A percentile compares a stretch with the other conserved stretches of the same genome.
Conservation (phyloP, 345 rosid genomes). For the Arabis hirsuta region DNA sequence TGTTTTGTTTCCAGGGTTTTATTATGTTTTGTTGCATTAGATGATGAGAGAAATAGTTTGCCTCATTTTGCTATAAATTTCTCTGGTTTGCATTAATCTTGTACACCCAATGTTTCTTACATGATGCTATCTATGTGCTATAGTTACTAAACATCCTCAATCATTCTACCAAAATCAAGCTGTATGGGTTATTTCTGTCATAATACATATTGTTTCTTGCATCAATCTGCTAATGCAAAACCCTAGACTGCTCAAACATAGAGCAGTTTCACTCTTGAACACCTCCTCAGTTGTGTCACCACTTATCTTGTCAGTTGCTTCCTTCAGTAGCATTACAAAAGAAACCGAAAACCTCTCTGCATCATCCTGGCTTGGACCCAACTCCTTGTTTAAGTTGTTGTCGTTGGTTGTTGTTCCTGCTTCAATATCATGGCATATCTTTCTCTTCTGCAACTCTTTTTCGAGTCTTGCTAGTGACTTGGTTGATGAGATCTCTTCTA, state of each 20-base stretch:
- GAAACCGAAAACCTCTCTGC: slow-evolving; percentile 42
- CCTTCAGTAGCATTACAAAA: slow-evolving; percentile 48
- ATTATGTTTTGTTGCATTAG: background rate
- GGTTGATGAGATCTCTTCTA: slow-evolving; percentile 43
- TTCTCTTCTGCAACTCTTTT: slow-evolving; percentile 46
- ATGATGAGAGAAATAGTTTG: background rate
- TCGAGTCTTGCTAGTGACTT: slow-evolving; percentile 46
- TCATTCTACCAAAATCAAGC: slow-evolving; percentile 45
- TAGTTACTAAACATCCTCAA: background rate
- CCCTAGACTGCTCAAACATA: slow-evolving; percentile 52
- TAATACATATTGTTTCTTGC: slow-evolving; percentile 54
- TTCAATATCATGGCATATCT: slow-evolving; percentile 53
- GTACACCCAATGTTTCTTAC: slow-evolving; percentile 25
- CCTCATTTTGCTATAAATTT: slow-evolving; percentile 10
- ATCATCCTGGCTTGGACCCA: slow-evolving; percentile 48
- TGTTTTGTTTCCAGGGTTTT: background rate
- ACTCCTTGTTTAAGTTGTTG: slow-evolving; percentile 11
- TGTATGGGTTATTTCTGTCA: slow-evolving; percentile 54
- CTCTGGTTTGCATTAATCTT: slow-evolving; percentile 17
- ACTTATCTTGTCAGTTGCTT: slow-evolving; percentile 40
- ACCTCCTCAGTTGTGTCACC: slow-evolving; percentile 47
- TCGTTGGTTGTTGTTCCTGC: slow-evolving; percentile 50
- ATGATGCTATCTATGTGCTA: slow-evolving; percentile 21
- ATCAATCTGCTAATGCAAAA: slow-evolving; percentile 62
- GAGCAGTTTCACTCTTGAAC: slow-evolving; percentile 46